Evolutionary conservation across 2,329 filamentous ascomycete species (phyloP).

Genomic region (Elsinoe fawcettii): DNA sequence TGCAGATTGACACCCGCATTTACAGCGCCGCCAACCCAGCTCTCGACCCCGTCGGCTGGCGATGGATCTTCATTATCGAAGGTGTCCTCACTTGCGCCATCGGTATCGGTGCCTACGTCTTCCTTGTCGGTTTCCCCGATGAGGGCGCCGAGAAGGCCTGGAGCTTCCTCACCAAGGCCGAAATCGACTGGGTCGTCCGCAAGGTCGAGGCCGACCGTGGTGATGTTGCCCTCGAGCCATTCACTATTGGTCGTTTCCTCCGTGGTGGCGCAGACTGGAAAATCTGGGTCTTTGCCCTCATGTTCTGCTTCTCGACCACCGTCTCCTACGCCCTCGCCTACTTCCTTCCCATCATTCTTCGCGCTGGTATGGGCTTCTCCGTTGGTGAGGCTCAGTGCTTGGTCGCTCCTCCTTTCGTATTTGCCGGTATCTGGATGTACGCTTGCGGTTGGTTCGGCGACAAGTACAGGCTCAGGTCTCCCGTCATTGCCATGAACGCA

Average conservation of each 20-base stretch:
- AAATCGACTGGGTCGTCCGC: slow-evolving; percentile 41
- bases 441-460: slow-evolving; percentile 57
- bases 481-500: slow-evolving; percentile 59
- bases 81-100: slow-evolving; percentile 35
- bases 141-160: slow-evolving; percentile 32
- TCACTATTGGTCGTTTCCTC: slow-evolving; percentile 41
- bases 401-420: slow-evolving; percentile 59
- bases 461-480: slow-evolving; percentile 57
- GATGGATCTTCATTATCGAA: slow-evolving; percentile 34
- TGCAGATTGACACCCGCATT: slow-evolving; percentile 26
- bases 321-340: slow-evolving; percentile 69
- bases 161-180: slow-evolving; percentile 37
- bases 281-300: slow-evolving; percentile 47
- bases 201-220: slow-evolving; percentile 44
- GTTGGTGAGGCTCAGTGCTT: slow-evolving; percentile 61
- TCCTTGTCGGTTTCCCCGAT: slow-evolving; percentile 41
- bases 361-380: slow-evolving; percentile 54
- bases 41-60: slow-evolving; percentile 37
- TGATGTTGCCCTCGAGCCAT: slow-evolving; percentile 42
- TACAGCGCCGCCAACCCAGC: slow-evolving; percentile 29
- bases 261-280: slow-evolving; percentile 42
- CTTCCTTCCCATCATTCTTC: slow-evolving; percentile 69
- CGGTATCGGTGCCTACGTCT: slow-evolving; percentile 35
- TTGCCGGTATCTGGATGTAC: slow-evolving; percentile 58
- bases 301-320: slow-evolving; percentile 58